A percentile compares a stretch with the other conserved stretches of the same genome.
These are phyloP conservation scores for Colletotrichum ledebouriae DNA, from an alignment of 2,329 filamentous ascomycete species.

Conservation along the genomic window DNA sequence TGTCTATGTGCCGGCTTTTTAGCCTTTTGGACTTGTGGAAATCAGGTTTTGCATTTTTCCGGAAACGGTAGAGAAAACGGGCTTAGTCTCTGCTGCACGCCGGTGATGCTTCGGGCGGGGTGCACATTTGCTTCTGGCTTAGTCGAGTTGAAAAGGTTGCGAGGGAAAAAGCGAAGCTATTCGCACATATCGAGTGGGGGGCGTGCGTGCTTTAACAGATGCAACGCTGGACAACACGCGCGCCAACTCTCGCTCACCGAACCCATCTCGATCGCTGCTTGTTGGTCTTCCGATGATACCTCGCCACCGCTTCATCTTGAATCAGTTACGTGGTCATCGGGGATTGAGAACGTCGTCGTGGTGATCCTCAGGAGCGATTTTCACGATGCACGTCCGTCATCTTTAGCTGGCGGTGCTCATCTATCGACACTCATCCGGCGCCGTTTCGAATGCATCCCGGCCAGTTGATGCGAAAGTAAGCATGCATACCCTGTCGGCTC, in stretches of 20 bases:
- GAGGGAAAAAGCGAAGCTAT: slow-evolving; percentile 36
- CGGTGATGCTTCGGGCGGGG: slow-evolving; percentile 21
- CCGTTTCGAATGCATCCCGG: not conserved
- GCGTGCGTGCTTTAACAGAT: too few species aligned
- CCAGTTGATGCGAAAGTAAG: slow-evolving; percentile 4
- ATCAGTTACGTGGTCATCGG: slow-evolving; percentile 21
- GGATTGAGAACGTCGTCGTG: slow-evolving; percentile 9
- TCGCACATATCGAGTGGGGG: too few species aligned
- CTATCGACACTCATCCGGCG: not conserved
- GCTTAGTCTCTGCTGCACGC: slow-evolving; percentile 3
- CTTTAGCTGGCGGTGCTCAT: not conserved
- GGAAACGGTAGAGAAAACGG: not conserved
- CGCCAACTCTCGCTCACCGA: slow-evolving; percentile 21
- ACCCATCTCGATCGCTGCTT: slow-evolving; percentile 25
- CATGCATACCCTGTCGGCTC: slow-evolving; percentile 14
- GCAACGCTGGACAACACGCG: slow-evolving; percentile 25
- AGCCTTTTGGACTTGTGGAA: not conserved
- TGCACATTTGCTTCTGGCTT: not conserved
- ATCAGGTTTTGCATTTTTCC: slow-evolving; percentile 30
- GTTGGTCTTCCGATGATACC: slow-evolving; percentile 9
- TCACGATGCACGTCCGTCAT: slow-evolving; percentile 5
- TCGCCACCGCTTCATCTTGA: slow-evolving; percentile 20
- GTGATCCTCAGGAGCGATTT: not conserved
- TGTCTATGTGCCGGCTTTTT: slow-evolving; percentile 5
- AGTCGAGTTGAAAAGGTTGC: slow-evolving; percentile 5